Evolutionary conservation across 805 yeast genomes (phyloP), one percentile per base, ranked within the genome.

Genomic region (Nakazawaea molendinolei): DNA sequence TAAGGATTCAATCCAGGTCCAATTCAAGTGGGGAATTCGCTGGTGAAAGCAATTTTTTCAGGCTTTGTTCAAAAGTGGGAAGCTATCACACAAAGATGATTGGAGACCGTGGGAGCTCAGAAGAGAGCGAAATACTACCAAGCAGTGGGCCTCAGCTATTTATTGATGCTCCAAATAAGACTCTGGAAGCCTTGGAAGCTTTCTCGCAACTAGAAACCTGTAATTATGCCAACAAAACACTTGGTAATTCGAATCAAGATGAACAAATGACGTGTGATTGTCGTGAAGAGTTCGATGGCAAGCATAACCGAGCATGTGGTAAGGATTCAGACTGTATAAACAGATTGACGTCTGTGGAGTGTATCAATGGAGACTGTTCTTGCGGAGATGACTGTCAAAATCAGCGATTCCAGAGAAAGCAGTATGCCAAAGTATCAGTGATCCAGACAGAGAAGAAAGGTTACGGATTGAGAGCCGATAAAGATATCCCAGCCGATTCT

Each of bases 261-360:
- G 95, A 86, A 46, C 70, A 71, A 44, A 87, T 90, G 92, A 75
- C 89, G 12, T 90, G 98, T 66, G 97, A 87, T 52, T 90, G 98
- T 65, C 48, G 41, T 28, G 84, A 70, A 54, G 64, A 61, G 17
- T 34, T 33, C 16, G 49, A 54, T 22, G 71, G 63, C 1, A 50
- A 48, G 5, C 63, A 61, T 37, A 75, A 75, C 46, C 31, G 50
- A 10, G 95, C 97, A 2, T 90, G 98, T 68, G 85, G 78, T 23
- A 85, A 81, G 21, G 78, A 79, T 44, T 80, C 92, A 12, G 87
- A 82, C 55, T 90, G 98, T 70, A 87, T 92, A 49, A 90, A 90
- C 58, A 63, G 97, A 34, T 71, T 87, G 34, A 92, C 97, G 0
- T 82, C 87, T 26, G 87, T 90, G 33, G 98, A 90, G 58, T 90